These are phyloP conservation scores for Aeschynomene evenia DNA, from an alignment of 306 rosid genomes.

Conservation along the genomic window DNA sequence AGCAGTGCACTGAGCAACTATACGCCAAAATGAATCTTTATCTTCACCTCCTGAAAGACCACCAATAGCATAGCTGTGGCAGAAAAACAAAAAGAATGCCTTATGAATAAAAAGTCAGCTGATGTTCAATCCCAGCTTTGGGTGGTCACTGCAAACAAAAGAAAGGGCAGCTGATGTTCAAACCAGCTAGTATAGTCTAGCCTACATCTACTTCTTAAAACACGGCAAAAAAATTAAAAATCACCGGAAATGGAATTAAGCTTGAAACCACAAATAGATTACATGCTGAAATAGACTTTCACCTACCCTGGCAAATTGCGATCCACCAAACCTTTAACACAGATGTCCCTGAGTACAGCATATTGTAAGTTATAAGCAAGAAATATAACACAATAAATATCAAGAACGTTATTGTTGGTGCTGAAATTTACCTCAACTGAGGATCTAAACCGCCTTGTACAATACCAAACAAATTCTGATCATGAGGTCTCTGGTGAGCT, in stretches of 20 bases:
- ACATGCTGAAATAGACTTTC: conserved; percentile 20
- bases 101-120: conserved; percentile 23
- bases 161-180: background rate
- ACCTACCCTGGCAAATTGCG: conserved; percentile 95
- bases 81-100: too few relatives aligned
- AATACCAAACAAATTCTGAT: conserved; percentile 96
- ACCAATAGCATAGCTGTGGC: conserved; percentile 96
- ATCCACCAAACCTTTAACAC: conserved; percentile 82
- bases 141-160: background rate
- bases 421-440: conserved; percentile 60
- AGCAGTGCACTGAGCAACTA: conserved; percentile 98
- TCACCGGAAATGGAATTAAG: conserved; percentile 14
- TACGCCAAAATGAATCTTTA: conserved; percentile 98
- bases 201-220: background rate
- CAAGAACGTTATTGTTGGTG: conserved; percentile 21
- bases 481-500: conserved; percentile 93
- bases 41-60: conserved; percentile 98
- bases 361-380: conserved; percentile 27
- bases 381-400: conserved; percentile 5
- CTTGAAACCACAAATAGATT: conserved; percentile 4
- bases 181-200: background rate
- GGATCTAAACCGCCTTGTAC: conserved; percentile 99
- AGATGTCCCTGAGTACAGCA: conserved; percentile 69
- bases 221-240: background rate
- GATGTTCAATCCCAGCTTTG: background rate